Conservation (phyloP, 768 basidiomycete genomes). For the Tricholoma sp. region DNA sequence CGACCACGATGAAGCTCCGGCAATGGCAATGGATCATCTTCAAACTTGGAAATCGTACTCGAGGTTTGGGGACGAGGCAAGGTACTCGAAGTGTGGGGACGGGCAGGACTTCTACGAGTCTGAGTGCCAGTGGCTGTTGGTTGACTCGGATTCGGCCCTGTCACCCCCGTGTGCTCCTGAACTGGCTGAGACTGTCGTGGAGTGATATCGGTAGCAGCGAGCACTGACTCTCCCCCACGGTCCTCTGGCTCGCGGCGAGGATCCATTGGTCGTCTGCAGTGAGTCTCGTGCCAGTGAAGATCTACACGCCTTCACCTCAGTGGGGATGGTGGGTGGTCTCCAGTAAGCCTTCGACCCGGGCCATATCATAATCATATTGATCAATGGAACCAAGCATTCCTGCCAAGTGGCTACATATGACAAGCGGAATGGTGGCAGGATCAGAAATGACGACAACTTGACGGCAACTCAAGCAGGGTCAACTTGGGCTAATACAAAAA, state of each 20-base stretch:
- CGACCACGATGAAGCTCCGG: not conserved
- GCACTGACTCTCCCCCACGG: no score
- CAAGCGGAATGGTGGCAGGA: no score
- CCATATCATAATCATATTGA: no score
- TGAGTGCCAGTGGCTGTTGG: not conserved
- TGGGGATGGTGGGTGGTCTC: constrained; percentile 3
- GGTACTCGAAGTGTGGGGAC: not conserved
- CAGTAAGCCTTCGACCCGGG: not conserved
- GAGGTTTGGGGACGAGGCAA: not conserved
- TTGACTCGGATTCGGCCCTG: no score
- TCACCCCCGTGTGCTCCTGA: no score
- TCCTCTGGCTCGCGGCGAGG: not conserved
- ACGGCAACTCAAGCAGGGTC: no score
- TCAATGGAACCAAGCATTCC: no score
- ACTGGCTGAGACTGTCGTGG: no score
- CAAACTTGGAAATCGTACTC: constrained; percentile 5
- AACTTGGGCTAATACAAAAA: not conserved
- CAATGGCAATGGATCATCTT: constrained; percentile 3
- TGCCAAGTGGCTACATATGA: no score
- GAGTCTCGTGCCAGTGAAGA: constrained; percentile 6
- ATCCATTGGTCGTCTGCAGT: no score
- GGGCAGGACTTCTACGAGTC: not conserved
- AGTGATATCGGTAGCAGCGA: no score
- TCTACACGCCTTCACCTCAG: not conserved
- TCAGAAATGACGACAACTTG: no score